These are phyloP conservation scores for Cnidoscolus chayamansa DNA, from an alignment of 441 rosid genomes.

Conservation along the genomic window DNA sequence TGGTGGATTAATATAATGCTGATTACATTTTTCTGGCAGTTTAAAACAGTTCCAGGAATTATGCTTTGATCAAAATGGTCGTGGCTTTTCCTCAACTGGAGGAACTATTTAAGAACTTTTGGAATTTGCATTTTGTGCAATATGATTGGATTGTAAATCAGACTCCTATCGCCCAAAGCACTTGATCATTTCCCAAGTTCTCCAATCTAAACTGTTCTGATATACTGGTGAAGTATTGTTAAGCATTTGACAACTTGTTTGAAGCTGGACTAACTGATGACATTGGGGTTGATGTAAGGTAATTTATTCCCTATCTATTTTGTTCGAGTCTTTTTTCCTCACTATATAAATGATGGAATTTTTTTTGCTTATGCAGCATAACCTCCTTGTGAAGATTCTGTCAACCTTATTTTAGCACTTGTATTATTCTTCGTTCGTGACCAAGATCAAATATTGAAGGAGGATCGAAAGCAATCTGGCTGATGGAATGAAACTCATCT, in stretches of 20 bases:
- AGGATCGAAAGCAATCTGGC: too few species aligned
- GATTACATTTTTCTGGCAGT: conserved; percentile 32
- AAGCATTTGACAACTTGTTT: neutral
- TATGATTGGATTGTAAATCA: neutral
- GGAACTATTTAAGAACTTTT: conserved; percentile 22
- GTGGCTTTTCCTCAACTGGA: conserved; percentile 2
- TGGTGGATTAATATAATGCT: neutral
- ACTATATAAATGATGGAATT: neutral
- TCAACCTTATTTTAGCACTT: neutral
- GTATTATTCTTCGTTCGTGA: neutral
- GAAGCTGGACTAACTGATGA: neutral
- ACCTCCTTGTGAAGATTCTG: neutral
- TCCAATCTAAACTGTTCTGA: neutral
- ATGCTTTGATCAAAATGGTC: conserved; percentile 26
- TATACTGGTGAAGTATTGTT: neutral
- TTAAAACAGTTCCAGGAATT: conserved; percentile 44
- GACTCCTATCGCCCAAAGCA: neutral
- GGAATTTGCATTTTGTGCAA: neutral
- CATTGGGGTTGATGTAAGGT: neutral
- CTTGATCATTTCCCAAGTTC: neutral
- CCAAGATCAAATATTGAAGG: too few species aligned
- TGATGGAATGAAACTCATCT: too few species aligned
- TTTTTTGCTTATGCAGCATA: neutral
- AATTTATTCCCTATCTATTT: neutral
- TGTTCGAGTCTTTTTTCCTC: neutral